Percentiles rank a stretch among this genome's conserved stretches.
Evolutionary conservation across 768 basidiomycete genomes (phyloP).

Genomic region (Boletus patriciae): DNA sequence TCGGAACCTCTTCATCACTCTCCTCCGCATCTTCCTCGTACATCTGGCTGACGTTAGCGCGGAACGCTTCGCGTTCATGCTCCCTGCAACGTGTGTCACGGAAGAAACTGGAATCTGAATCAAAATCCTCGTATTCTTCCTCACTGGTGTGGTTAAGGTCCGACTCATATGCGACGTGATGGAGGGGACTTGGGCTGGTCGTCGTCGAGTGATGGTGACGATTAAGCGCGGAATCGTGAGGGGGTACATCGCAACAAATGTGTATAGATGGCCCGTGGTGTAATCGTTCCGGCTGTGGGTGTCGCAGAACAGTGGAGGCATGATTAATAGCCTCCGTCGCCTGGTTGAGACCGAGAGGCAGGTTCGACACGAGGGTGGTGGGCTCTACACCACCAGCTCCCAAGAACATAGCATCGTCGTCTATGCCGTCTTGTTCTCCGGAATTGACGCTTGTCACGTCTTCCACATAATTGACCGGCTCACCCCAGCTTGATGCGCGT

Average conservation of each 20-base stretch:
- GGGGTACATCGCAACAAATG: constrained; percentile 25
- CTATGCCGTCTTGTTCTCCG: constrained; percentile 45
- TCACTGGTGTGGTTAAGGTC: constrained; percentile 31
- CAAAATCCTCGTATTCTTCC: constrained; percentile 34
- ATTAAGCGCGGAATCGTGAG: constrained; percentile 21
- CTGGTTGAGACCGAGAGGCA: constrained; percentile 35
- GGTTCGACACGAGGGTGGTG: constrained; percentile 35
- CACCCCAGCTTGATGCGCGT: constrained; percentile 69
- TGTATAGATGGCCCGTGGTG: constrained; percentile 21
- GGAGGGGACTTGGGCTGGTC: constrained; percentile 43
- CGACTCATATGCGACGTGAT: constrained; percentile 33
- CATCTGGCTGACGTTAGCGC: constrained; percentile 34
- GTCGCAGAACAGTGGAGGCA: constrained; percentile 20
- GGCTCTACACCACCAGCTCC: constrained; percentile 49
- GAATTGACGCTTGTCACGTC: constrained; percentile 46
- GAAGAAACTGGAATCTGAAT: constrained; percentile 37
- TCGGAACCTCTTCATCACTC: constrained; percentile 38
- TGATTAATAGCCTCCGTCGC: constrained; percentile 24
- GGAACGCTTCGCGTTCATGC: constrained; percentile 26
- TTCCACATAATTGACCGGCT: constrained; percentile 41
- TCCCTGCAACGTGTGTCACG: constrained; percentile 27
- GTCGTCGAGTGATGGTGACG: constrained; percentile 34
- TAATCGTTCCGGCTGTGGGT: constrained; percentile 35
- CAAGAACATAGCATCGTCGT: constrained; percentile 54
- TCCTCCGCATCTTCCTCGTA: constrained; percentile 37